Percentiles rank a stretch among this genome's conserved stretches.
These are phyloP conservation scores for Trichaptum fuscoviolaceum DNA, from an alignment of 768 basidiomycete genomes.

Conservation along the genomic window DNA sequence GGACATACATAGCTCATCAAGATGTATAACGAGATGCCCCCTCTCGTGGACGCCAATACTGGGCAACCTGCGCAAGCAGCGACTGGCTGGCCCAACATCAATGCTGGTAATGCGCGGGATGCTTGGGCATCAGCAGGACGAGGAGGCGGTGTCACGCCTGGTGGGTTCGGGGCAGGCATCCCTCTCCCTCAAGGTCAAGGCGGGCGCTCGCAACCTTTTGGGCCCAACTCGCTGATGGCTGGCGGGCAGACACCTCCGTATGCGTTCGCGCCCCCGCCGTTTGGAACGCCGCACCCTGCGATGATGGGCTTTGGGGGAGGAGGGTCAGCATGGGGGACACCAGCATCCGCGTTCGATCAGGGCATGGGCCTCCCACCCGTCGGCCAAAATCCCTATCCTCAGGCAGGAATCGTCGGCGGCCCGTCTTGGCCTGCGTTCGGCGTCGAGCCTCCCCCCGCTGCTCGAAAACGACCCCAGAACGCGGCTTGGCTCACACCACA, in stretches of 20 bases:
- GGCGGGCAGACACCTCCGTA: not conserved
- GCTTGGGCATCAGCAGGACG: not conserved
- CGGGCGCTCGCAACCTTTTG: not conserved
- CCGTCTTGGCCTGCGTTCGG: not conserved
- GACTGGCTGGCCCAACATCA: not conserved
- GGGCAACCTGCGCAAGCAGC: not conserved
- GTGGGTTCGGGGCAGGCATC: not conserved
- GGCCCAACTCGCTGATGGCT: not conserved
- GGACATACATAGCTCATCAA: not conserved
- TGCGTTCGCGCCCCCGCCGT: not conserved
- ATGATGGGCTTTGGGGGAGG: not conserved
- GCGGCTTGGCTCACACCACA: not conserved
- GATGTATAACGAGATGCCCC: not conserved
- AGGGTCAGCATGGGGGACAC: not conserved
- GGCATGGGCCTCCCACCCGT: not conserved
- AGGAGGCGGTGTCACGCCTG: not conserved
- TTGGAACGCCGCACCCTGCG: not conserved
- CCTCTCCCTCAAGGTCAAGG: not conserved
- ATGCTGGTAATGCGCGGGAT: not conserved
- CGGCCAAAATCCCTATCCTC: not conserved
- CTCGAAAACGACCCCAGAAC: not conserved
- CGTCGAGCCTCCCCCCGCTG: not conserved
- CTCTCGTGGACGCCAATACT: not conserved
- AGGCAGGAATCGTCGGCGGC: not conserved
- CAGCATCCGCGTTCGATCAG: not conserved